phyloP scores from a whole-genome alignment of 805 yeast species.

The Yamadazyma phyllophila region DNA sequence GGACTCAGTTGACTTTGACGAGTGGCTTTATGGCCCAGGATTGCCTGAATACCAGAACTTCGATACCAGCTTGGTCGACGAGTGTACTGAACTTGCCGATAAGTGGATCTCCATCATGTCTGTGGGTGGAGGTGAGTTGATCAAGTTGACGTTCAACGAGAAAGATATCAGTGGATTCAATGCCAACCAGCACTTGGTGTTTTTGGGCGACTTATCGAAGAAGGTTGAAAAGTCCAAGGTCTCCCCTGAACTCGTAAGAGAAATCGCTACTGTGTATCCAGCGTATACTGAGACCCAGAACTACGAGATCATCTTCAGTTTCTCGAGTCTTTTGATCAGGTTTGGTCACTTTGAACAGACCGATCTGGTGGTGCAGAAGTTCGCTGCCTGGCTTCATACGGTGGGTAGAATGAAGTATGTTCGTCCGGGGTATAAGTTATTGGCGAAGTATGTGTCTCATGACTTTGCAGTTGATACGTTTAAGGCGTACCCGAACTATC shows the following conservation, averaged over 20 bases:
- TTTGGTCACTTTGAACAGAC: slow-evolving; percentile 16
- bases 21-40: slow-evolving; percentile 28
- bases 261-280: slow-evolving; percentile 20
- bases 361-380: slow-evolving; percentile 18
- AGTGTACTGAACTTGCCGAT: slow-evolving; percentile 22
- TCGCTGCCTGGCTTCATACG: slow-evolving; percentile 31
- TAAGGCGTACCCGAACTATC: slow-evolving; percentile 22
- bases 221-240: slow-evolving; percentile 13
- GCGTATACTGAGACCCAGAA: slow-evolving; percentile 19
- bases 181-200: slow-evolving; percentile 25
- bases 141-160: slow-evolving; percentile 19
- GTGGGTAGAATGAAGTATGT: slow-evolving; percentile 39
- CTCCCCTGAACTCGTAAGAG: slow-evolving; percentile 12
- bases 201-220: slow-evolving; percentile 22
- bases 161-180: slow-evolving; percentile 20
- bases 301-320: slow-evolving; percentile 23
- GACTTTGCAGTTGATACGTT: slow-evolving; percentile 29
- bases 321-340: slow-evolving; percentile 24
- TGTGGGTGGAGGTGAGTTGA: neutral
- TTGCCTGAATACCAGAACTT: slow-evolving; percentile 27
- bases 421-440: slow-evolving; percentile 30
- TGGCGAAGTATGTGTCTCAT: slow-evolving; percentile 20
- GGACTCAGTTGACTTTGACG: slow-evolving; percentile 27
- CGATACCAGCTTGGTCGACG: slow-evolving; percentile 29
- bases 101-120: slow-evolving; percentile 19